Evolutionary conservation across 2,329 filamentous ascomycete species (phyloP).

Genomic region (Aaosphaeria pasadenensis): DNA sequence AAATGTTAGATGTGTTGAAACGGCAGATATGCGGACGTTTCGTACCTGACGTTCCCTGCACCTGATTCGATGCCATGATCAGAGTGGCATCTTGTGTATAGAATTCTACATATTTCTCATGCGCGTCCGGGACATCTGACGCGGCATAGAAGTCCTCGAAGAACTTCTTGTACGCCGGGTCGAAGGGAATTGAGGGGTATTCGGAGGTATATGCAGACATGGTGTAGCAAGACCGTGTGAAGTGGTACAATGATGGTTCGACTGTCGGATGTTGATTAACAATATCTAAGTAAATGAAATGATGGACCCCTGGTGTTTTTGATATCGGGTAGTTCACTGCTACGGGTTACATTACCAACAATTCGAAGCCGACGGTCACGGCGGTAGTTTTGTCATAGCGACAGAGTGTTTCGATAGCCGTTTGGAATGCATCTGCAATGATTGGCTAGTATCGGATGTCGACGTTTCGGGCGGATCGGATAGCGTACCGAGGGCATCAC

Average conservation of each 20-base stretch:
- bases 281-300: no score
- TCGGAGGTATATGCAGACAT: conserved; percentile 34
- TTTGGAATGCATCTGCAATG: no score
- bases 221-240: neutral
- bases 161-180: conserved; percentile 42
- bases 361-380: no score
- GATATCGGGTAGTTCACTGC: no score
- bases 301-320: no score
- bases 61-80: conserved; percentile 52
- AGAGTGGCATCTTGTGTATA: conserved; percentile 51
- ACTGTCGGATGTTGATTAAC: neutral
- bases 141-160: conserved; percentile 47
- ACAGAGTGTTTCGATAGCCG: no score
- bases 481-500: no score
- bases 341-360: no score
- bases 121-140: conserved; percentile 47
- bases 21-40: neutral
- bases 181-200: conserved; percentile 35
- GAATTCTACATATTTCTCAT: conserved; percentile 47
- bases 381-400: no score
- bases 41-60: conserved; percentile 45
- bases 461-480: no score
- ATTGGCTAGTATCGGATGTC: no score
- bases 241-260: neutral
- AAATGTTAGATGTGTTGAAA: neutral